Evolutionary conservation across 768 basidiomycete species (phyloP).

Genomic region (Trametes gibbosa): DNA sequence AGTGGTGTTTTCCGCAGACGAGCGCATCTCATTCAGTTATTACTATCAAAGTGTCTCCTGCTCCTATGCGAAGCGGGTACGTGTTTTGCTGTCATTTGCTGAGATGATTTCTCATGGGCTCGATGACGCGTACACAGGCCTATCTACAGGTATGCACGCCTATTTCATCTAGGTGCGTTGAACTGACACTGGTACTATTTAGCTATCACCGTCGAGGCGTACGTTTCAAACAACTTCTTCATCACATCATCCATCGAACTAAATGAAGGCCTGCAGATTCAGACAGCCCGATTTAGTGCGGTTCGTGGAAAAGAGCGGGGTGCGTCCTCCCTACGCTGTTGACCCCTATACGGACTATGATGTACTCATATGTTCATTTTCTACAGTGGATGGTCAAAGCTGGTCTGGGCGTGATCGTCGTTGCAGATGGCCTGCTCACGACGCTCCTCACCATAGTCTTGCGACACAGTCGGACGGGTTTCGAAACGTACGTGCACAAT

Average conservation of each 20-base stretch:
- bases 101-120: too few relatives aligned
- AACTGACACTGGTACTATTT: not conserved
- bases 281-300: not conserved
- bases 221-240: not conserved
- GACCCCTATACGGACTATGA: not conserved
- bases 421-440: not conserved
- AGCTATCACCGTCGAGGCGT: slow-evolving; percentile 1
- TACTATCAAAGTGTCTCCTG: not conserved
- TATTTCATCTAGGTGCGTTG: too few relatives aligned
- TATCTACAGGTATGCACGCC: not conserved
- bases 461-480: not conserved
- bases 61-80: not conserved
- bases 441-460: not conserved
- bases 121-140: not conserved
- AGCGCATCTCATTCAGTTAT: not conserved
- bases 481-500: not conserved
- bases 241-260: too few relatives aligned
- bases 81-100: not conserved
- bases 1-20: not conserved
- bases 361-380: not conserved
- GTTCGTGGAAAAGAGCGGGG: not conserved
- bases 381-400: not conserved
- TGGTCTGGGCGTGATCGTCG: not conserved
- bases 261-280: not conserved
- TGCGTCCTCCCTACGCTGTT: not conserved